phyloP scores from a whole-genome alignment of 2,329 filamentous ascomycete species.

The Gyromitra esculenta region DNA sequence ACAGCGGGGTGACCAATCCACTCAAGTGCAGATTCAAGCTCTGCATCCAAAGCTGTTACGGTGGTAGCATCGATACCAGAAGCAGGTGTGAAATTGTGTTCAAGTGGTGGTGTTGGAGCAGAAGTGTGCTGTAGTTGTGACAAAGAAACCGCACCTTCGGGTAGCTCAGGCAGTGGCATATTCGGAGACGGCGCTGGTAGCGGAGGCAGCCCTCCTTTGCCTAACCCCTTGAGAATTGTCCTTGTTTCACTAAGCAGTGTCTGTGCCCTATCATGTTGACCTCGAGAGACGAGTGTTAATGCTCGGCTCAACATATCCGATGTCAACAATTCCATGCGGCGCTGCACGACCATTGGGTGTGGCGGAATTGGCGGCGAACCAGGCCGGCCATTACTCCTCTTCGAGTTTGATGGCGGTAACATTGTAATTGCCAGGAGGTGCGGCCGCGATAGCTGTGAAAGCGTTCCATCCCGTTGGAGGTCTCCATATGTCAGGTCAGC shows the following conservation, averaged over 20 bases:
- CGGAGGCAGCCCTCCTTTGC: conserved; percentile 91
- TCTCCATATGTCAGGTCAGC: conserved; percentile 94
- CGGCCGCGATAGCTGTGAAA: conserved; percentile 85
- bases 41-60: conserved; percentile 86
- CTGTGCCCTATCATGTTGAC: conserved; percentile 91
- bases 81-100: conserved; percentile 68
- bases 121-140: conserved; percentile 42
- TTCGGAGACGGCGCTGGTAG: conserved; percentile 68
- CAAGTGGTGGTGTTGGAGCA: conserved; percentile 58
- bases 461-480: conserved; percentile 85
- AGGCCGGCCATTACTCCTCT: conserved; percentile 67
- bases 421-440: conserved; percentile 95
- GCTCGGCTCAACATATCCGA: conserved; percentile 97
- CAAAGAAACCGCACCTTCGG: conserved; percentile 44
- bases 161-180: conserved; percentile 49
- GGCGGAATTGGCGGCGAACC: conserved; percentile 85
- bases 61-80: conserved; percentile 84
- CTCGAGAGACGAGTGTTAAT: conserved; percentile 86
- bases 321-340: conserved; percentile 95
- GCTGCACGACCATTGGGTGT: conserved; percentile 92
- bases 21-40: conserved; percentile 88
- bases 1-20: conserved; percentile 98
- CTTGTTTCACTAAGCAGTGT: conserved; percentile 92
- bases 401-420: conserved; percentile 76
- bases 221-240: conserved; percentile 92